Evolutionary conservation across 1,139 yeast genomes (phyloP).

Genomic region (Suhomyces terraborum): DNA sequence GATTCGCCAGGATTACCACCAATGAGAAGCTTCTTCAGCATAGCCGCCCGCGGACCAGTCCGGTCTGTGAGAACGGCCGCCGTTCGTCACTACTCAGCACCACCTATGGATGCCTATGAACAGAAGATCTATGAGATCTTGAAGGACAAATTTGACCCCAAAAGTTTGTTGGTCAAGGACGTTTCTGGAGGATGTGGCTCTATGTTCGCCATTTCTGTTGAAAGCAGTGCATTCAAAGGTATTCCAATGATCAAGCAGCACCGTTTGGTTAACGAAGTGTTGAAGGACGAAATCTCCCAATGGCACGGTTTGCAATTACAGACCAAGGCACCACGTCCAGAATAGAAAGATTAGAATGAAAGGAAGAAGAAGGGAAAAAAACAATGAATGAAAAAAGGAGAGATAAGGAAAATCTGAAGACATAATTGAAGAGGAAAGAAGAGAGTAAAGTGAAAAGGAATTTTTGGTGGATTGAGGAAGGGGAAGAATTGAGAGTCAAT

Average conservation of each 20-base stretch:
- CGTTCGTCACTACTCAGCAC: slow-evolving; percentile 13
- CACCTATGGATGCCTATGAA: slow-evolving; percentile 65
- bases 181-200: slow-evolving; percentile 97
- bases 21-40: slow-evolving; percentile 1
- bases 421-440: too few relatives aligned
- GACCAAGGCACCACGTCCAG: slow-evolving; percentile 46
- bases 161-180: slow-evolving; percentile 66
- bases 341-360: background rate
- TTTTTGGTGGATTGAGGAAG: too few relatives aligned
- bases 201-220: slow-evolving; percentile 87
- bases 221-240: slow-evolving; percentile 75
- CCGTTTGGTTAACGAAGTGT: slow-evolving; percentile 75
- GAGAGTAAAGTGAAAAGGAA: background rate
- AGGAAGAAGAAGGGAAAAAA: background rate
- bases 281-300: slow-evolving; percentile 81
- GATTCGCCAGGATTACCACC: too few relatives aligned
- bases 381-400: background rate
- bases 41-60: background rate
- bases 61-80: background rate
- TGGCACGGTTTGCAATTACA: slow-evolving; percentile 95
- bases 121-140: slow-evolving; percentile 60
- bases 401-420: background rate
- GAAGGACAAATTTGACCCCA: slow-evolving; percentile 57
- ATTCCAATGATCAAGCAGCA: slow-evolving; percentile 88
- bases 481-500: background rate